Evolutionary conservation across 225 moss, liverwort and hornwort species (phyloP).

Genomic region (Straminergon stramineum): DNA sequence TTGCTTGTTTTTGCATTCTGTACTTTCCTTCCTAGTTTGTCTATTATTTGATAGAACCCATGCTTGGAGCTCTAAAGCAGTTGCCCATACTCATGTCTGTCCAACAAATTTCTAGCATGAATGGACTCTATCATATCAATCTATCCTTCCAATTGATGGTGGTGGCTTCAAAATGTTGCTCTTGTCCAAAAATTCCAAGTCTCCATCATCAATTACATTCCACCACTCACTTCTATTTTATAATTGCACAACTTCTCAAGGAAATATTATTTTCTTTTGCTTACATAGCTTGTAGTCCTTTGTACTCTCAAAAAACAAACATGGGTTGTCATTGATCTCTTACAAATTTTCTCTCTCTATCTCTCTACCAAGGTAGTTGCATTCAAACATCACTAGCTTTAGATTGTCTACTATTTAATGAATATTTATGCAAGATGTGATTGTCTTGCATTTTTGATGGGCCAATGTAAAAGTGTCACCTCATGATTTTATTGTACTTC

Average conservation of each 20-base stretch:
- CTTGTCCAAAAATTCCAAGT: not conserved
- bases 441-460: not conserved
- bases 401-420: not conserved
- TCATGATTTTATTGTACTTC: not conserved
- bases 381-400: not conserved
- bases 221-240: not conserved
- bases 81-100: accelerated
- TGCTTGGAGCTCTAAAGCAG: not conserved
- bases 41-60: not conserved
- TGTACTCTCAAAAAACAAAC: not conserved
- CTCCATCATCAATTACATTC: not conserved
- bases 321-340: accelerated
- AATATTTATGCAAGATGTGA: not conserved
- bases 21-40: not conserved
- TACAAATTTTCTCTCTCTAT: not conserved
- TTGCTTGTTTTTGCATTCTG: not conserved
- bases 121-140: not conserved
- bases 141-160: not conserved
- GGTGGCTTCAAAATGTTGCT: not conserved
- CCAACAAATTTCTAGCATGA: not conserved
- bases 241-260: not conserved
- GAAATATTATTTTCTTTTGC: not conserved
- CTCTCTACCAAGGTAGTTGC: not conserved
- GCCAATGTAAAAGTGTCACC: not conserved
- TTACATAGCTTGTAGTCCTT: accelerated